Percentiles rank a stretch among this genome's conserved stretches.
These are phyloP conservation scores for Chaetomium tenue DNA, from an alignment of 495 filamentous ascomycete genomes.

Conservation along the genomic window DNA sequence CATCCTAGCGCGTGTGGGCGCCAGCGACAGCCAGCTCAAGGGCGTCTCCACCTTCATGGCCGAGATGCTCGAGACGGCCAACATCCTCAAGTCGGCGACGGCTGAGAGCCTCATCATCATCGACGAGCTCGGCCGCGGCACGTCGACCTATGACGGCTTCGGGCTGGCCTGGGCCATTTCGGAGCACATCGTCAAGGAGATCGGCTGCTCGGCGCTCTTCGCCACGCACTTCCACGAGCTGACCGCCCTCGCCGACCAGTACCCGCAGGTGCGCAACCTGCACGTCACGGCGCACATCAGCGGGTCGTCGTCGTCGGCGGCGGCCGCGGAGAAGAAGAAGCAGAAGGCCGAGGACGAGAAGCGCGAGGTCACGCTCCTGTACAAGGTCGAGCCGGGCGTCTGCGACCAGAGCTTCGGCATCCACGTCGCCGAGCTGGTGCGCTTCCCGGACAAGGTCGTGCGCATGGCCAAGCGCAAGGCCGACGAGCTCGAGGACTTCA, in stretches of 20 bases:
- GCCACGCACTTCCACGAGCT: slow-evolving; percentile 99
- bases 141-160: slow-evolving; percentile 98
- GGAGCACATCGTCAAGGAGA: slow-evolving; percentile 94
- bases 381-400: slow-evolving; percentile 92
- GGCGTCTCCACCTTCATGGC: slow-evolving; percentile 99
- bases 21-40: slow-evolving; percentile 93
- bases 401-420: slow-evolving; percentile 98
- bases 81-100: slow-evolving; percentile 96
- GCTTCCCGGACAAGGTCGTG: slow-evolving; percentile 97
- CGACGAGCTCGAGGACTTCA: slow-evolving; percentile 96
- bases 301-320: slow-evolving; percentile 44
- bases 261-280: slow-evolving; percentile 84
- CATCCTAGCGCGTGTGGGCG: slow-evolving; percentile 94
- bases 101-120: slow-evolving; percentile 95
- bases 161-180: slow-evolving; percentile 98
- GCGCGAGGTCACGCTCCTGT: slow-evolving; percentile 89
- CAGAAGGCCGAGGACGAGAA: slow-evolving; percentile 34
- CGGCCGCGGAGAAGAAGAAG: slow-evolving; percentile 24
- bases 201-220: slow-evolving; percentile 89
- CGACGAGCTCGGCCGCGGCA: slow-evolving; percentile 96
- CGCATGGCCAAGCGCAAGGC: slow-evolving; percentile 98
- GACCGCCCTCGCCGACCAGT: slow-evolving; percentile 80
- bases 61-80: slow-evolving; percentile 98
- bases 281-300: slow-evolving; percentile 96
- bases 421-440: slow-evolving; percentile 94